These are phyloP conservation scores for Sanghuangporus weigelae DNA, from an alignment of 1,284 basidiomycete species.

Conservation along the genomic window DNA sequence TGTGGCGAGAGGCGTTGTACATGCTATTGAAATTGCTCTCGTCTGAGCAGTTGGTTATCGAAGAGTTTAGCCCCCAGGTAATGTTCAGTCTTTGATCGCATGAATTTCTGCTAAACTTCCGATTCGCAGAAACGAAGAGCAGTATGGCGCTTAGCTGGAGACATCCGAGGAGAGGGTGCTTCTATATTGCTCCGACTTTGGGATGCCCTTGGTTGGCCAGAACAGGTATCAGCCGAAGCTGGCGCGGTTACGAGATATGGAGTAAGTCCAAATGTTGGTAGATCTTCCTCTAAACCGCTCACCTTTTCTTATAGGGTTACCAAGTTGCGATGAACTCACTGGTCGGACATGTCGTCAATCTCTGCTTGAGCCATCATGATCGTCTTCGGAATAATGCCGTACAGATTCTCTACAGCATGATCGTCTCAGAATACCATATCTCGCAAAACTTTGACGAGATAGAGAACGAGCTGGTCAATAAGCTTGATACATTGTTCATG, in stretches of 20 bases:
- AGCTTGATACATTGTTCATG: constrained; percentile 90
- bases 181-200: constrained; percentile 80
- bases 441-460: constrained; percentile 81
- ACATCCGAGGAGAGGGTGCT: constrained; percentile 90
- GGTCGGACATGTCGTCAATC: constrained; percentile 86
- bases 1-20: constrained; percentile 83
- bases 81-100: constrained; percentile 17
- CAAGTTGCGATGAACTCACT: constrained; percentile 82
- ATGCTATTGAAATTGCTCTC: constrained; percentile 84
- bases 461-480: constrained; percentile 92
- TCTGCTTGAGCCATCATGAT: constrained; percentile 94
- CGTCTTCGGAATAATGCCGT: constrained; percentile 87
- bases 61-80: constrained; percentile 90
- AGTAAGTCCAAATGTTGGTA: constrained; percentile 36
- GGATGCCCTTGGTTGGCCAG: constrained; percentile 82
- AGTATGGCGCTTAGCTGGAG: constrained; percentile 93
- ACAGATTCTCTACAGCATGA: constrained; percentile 93
- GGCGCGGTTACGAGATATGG: constrained; percentile 53
- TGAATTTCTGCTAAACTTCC: neutral
- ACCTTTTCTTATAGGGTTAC: constrained; percentile 55
- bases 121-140: constrained; percentile 77
- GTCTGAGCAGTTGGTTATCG: constrained; percentile 88
- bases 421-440: constrained; percentile 86
- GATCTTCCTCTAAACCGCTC: neutral
- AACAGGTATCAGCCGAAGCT: constrained; percentile 44